Evolutionary conservation across 345 rosid species (phyloP).

Genomic region (Ailanthus altissimus): DNA sequence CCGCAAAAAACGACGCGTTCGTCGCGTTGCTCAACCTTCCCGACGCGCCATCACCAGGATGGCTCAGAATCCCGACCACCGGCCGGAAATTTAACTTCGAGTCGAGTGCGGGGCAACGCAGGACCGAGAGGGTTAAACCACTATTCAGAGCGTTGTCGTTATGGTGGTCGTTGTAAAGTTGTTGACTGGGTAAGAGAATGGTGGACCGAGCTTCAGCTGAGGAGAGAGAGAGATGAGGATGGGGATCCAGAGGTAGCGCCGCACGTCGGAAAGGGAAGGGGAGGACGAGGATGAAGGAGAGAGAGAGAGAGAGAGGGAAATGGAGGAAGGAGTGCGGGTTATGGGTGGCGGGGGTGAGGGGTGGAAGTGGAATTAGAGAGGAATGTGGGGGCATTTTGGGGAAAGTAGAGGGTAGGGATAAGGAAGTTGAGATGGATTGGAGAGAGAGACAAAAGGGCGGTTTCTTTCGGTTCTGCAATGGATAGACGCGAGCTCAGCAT

Average conservation of each 20-base stretch:
- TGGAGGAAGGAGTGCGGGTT: conserved; percentile 6
- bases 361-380: conserved; percentile 38
- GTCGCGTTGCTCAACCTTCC: conserved; percentile 67
- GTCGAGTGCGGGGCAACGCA: conserved; percentile 49
- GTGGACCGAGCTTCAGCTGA: conserved; percentile 37
- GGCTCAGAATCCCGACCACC: conserved; percentile 79
- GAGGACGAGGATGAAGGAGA: not conserved
- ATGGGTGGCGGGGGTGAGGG: no score
- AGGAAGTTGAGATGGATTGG: conserved; percentile 7
- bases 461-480: not conserved
- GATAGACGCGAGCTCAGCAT: no score
- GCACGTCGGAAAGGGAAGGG: conserved; percentile 33
- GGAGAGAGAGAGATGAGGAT: conserved; percentile 45
- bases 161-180: not conserved
- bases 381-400: conserved; percentile 41
- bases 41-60: conserved; percentile 91
- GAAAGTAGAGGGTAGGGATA: not conserved
- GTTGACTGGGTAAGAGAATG: conserved; percentile 54
- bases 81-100: conserved; percentile 66
- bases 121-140: not conserved
- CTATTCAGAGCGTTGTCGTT: conserved; percentile 11
- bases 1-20: conserved; percentile 62
- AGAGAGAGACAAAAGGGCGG: not conserved
- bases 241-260: conserved; percentile 53
- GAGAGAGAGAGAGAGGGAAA: no score